These are phyloP conservation scores for Colletotrichum endophyticum DNA, from an alignment of 2,329 filamentous ascomycete genomes.

Conservation along the genomic window DNA sequence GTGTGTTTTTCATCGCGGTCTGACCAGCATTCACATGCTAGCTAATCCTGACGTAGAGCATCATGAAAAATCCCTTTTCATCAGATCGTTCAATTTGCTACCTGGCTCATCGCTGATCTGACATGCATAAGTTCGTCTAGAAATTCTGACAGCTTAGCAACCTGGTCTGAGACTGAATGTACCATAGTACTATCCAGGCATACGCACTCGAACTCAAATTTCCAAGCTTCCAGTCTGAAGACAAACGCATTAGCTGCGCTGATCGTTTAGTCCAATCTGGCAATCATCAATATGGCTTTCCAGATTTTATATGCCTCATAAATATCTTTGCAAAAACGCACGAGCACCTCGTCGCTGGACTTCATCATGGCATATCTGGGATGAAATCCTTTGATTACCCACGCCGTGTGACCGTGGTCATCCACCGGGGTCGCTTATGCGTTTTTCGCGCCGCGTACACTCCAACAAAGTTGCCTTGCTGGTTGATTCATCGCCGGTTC, in stretches of 20 bases:
- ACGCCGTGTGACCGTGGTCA: no score
- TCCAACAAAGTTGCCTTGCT: no score
- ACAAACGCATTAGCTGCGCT: neutral
- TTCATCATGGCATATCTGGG: neutral
- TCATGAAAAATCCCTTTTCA: no score
- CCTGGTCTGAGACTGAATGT: neutral
- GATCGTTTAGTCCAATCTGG: neutral
- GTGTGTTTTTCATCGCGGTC: no score
- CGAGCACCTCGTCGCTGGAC: neutral
- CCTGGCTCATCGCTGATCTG: no score
- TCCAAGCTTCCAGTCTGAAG: neutral
- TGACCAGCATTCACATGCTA: no score
- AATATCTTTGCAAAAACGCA: neutral
- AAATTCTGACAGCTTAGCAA: neutral
- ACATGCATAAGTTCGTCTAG: no score
- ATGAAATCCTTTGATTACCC: neutral
- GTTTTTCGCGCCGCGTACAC: no score
- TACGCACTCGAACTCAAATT: neutral
- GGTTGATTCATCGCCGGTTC: no score
- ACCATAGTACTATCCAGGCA: neutral
- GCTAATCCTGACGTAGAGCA: no score
- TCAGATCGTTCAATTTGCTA: no score
- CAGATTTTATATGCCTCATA: neutral
- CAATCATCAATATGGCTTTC: neutral
- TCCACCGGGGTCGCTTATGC: no score